These are phyloP conservation scores for Cydonia oblonga DNA, from an alignment of 331 rosid species.

Conservation along the genomic window DNA sequence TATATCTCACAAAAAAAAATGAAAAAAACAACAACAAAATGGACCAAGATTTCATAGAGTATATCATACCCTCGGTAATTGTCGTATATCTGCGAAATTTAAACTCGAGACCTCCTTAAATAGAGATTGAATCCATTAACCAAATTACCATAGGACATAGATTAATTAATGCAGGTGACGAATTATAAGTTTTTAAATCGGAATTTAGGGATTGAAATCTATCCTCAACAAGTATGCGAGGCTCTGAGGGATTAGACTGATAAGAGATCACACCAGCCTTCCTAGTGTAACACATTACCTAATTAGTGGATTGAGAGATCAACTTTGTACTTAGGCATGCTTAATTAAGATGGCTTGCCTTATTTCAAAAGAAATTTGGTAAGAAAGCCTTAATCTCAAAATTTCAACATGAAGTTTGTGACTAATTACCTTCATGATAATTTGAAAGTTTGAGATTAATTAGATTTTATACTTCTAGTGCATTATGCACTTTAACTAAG, in stretches of 20 bases:
- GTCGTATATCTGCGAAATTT: no score
- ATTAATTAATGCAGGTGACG: no score
- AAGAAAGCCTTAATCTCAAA: not conserved
- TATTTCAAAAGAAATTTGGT: not conserved
- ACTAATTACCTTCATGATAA: not conserved
- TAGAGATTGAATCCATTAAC: no score
- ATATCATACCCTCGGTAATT: not conserved
- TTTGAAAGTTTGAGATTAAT: not conserved
- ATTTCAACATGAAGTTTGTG: not conserved
- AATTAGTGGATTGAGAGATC: not conserved
- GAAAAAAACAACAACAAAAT: not conserved
- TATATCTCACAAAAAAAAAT: no score
- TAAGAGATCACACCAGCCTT: conserved; percentile 10
- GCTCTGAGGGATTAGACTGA: not conserved
- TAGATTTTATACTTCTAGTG: not conserved
- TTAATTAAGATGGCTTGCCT: not conserved
- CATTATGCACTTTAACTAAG: not conserved
- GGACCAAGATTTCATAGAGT: not conserved
- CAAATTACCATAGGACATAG: no score
- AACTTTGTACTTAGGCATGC: not conserved
- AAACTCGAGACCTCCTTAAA: no score
- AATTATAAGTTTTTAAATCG: not conserved
- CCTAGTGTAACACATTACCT: conserved; percentile 12
- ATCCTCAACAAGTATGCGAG: not conserved
- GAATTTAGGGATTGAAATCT: not conserved